Evolutionary conservation across 192 early-diverging fungal species (phyloP), one percentile per base, ranked within the genome.

Genomic region (Podila epigama): DNA sequence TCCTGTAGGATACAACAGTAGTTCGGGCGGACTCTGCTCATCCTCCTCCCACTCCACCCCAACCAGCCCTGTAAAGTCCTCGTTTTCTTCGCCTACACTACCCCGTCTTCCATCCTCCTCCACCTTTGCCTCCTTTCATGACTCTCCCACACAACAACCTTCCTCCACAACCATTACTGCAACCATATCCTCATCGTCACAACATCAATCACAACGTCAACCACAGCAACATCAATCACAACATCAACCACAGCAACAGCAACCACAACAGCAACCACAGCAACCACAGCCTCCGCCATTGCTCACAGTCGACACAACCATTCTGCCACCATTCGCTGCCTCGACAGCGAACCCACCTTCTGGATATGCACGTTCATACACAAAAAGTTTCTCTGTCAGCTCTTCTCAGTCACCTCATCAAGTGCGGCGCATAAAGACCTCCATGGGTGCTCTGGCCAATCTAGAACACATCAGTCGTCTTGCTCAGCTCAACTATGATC

Each of bases 391-490:
- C 13, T 50, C 70, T 0, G 52, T 48, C 40, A 63, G 70, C 27
- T 33, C 48, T 50, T 29, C 20, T 52, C 63, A 22, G n/a, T 44
- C 28, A 44, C 63, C 35, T 51, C 58, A 3, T 52, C 62, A 66
- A 18, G 28, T 39, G 10, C 54, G 65, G 33, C 58, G 65, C 1
- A 18, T 40, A 20, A 75, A 75, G 52, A 67, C 59, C 5, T 75
- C 71, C 1, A 48, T 75, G 29, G 52, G 65, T 13, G 60, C 65
- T 12, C 27, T 75, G 15, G 65, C 65, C 25, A 75, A 57, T 51
- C 56, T 75, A 13, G 71, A 75, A 37, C 71, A 51, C 57, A 64
- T 35, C 37, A 54, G 59, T 0, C 51, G 54, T 7, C 54, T 63
- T 33, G 34, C 56, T 22, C 51, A 63, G 18, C 71, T 11, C 16